Base-by-base conservation (phyloP, 2,329 filamentous ascomycete genomes). In the Metarhizium anisopliae region DNA sequence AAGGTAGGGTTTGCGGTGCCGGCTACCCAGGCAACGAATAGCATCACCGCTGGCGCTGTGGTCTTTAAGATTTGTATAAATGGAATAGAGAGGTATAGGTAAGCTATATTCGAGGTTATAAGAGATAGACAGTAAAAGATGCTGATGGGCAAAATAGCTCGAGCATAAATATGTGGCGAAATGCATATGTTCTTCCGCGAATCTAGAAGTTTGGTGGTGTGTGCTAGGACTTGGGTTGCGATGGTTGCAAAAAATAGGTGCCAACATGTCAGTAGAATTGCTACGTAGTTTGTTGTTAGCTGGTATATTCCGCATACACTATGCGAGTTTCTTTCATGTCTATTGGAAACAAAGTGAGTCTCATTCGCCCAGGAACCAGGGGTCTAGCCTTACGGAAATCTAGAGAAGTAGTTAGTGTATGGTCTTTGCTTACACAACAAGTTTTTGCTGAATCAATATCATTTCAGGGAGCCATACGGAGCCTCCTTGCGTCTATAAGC, bases 21-120 rank as follows among this genome's bases (percentile, higher is more conserved):
- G 73, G 76, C 80, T 56, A 75, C 67, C 83, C 84, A 89, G 18
- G 80, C 81, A 50, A 80, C 76, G 63, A 88, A 71, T 51, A 89
- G 77, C 30, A 86, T 84, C 54, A 80, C 82, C 57, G 87, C 84
- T 30, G 85, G 85, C 5, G 82, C 83, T 49, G 80, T 83, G 56
- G 85, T 82, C 80, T 79, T 88, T 64, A 87, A 76, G 82, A 87
- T 87, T 73, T 87, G 84, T 61, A 86, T 86, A 66, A 87, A 87
- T 42, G 83, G 78, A 54, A 87, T 82, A 55, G 78, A 84, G 55
- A 87, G 77, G 67, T 87, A 85, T 55, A 87, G 75, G 67, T 87
- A 87, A 60, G 84, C 81, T 66, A 85, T 71, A 68, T 87, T 87
- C 62, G 82, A 84, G 69, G 81, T 86, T 63, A 87, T 74, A 66